phyloP scores from a whole-genome alignment of 176 grass and related monocot genomes.

The Dactylis glomerata region DNA sequence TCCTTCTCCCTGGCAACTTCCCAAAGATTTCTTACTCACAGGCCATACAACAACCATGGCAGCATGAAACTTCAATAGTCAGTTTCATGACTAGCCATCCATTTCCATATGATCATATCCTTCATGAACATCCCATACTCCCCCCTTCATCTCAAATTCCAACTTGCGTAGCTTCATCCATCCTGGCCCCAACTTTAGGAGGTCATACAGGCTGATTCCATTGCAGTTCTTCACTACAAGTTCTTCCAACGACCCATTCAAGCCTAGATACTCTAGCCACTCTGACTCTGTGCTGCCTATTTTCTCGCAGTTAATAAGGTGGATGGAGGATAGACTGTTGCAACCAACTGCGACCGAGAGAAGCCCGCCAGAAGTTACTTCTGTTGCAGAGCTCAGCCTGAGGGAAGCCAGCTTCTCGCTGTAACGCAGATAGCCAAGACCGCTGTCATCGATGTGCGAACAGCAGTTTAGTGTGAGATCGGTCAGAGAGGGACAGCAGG shows the following conservation, averaged over 20 bases:
- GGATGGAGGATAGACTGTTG: constrained; percentile 1
- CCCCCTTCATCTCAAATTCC: not conserved
- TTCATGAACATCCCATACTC: not conserved
- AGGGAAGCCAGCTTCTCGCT: not conserved
- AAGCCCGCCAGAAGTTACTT: not conserved
- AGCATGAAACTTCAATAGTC: constrained; percentile 19
- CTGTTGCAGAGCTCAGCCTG: not conserved
- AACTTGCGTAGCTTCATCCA: constrained; percentile 7
- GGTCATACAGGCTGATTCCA: constrained; percentile 6
- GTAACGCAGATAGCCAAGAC: constrained; percentile 3
- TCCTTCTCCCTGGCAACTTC: constrained; percentile 85
- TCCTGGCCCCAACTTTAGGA: not conserved
- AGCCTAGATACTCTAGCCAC: constrained; percentile 3
- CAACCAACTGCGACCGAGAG: not conserved
- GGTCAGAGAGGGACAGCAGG: constrained; percentile 1
- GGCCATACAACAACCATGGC: constrained; percentile 13
- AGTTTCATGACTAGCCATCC: constrained; percentile 65
- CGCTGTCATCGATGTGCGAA: not conserved
- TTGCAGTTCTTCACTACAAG: not conserved
- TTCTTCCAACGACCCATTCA: constrained; percentile 12
- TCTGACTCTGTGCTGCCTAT: not conserved
- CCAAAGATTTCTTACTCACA: constrained; percentile 61
- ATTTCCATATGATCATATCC: constrained; percentile 95
- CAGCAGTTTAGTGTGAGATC: not conserved
- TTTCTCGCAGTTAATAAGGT: constrained; percentile 3